These are phyloP conservation scores for Naganishia antarctica DNA, from an alignment of 768 basidiomycete genomes.

Conservation along the genomic window DNA sequence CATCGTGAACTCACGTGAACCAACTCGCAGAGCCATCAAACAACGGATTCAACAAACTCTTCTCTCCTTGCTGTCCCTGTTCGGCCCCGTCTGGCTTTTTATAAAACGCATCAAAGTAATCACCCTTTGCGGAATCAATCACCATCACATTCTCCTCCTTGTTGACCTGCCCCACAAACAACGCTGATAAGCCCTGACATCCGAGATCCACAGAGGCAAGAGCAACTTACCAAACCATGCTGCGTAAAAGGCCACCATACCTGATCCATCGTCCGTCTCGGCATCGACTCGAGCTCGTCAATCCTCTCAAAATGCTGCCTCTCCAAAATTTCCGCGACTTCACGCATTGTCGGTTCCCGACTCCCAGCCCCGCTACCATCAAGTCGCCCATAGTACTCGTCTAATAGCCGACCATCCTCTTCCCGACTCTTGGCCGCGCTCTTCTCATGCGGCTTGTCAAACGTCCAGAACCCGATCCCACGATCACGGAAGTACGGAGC, in stretches of 20 bases:
- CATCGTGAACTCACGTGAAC: constrained; percentile 69
- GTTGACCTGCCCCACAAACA: constrained; percentile 52
- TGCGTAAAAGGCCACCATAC: constrained; percentile 99
- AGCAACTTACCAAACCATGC: constrained; percentile 54
- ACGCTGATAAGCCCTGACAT: too few species aligned
- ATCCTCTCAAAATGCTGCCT: constrained; percentile 62
- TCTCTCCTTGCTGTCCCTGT: background rate
- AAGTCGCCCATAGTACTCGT: constrained; percentile 62
- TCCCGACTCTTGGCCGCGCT: constrained; percentile 32
- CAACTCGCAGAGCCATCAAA: constrained; percentile 93
- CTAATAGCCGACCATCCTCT: constrained; percentile 57
- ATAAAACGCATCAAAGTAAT: constrained; percentile 72
- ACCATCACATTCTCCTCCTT: constrained; percentile 71
- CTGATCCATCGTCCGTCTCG: constrained; percentile 65
- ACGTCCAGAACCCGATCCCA: constrained; percentile 49
- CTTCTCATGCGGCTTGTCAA: constrained; percentile 46
- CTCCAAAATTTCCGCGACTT: constrained; percentile 61
- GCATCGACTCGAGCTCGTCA: constrained; percentile 70
- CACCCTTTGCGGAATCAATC: constrained; percentile 82
- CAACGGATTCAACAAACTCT: constrained; percentile 56
- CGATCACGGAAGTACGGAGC: constrained; percentile 70
- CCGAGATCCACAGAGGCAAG: background rate
- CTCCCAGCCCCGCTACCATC: constrained; percentile 39
- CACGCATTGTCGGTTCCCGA: constrained; percentile 48
- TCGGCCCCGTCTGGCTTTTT: background rate